These are phyloP conservation scores for Saturnispora dispora DNA, from an alignment of 805 yeast genomes.

Conservation along the genomic window DNA sequence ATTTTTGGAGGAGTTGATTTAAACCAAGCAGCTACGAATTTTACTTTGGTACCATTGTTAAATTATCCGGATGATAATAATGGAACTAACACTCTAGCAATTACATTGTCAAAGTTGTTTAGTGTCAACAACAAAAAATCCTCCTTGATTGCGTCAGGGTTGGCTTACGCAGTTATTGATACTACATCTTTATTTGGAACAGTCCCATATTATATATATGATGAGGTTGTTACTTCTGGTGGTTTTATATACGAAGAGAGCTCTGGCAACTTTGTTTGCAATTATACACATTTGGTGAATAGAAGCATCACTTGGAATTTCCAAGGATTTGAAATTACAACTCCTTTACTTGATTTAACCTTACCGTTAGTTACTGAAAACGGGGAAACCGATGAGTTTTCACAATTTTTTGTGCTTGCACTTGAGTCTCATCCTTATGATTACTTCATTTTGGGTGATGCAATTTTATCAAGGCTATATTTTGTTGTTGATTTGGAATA, in stretches of 20 bases:
- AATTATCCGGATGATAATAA: conserved; percentile 7
- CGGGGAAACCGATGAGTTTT: conserved; percentile 4
- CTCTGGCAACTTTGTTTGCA: conserved; percentile 36
- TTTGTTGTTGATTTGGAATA: conserved; percentile 46
- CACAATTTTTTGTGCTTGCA: conserved; percentile 33
- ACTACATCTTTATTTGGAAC: conserved; percentile 44
- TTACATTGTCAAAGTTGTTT: conserved; percentile 35
- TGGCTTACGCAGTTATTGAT: conserved; percentile 36
- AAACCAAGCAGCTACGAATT: conserved; percentile 41
- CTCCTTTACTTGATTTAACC: conserved; percentile 30
- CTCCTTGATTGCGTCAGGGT: conserved; percentile 14
- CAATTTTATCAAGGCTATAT: conserved; percentile 42
- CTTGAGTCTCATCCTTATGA: conserved; percentile 27
- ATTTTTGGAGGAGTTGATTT: conserved; percentile 62
- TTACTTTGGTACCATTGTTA: conserved; percentile 14
- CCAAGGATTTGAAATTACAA: conserved; percentile 42
- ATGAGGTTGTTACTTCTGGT: conserved; percentile 22
- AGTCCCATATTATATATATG: conserved; percentile 30
- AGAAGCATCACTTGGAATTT: conserved; percentile 36
- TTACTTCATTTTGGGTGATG: conserved; percentile 40
- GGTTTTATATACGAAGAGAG: conserved; percentile 33
- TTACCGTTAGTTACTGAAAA: conserved; percentile 9
- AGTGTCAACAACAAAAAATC: conserved; percentile 13
- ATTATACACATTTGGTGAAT: conserved; percentile 28
- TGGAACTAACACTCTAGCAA: conserved; percentile 38